A percentile compares a stretch with the other conserved stretches of the same genome.
Conservation (phyloP, 2,329 filamentous ascomycete species). For the Neonectria coccinea region DNA sequence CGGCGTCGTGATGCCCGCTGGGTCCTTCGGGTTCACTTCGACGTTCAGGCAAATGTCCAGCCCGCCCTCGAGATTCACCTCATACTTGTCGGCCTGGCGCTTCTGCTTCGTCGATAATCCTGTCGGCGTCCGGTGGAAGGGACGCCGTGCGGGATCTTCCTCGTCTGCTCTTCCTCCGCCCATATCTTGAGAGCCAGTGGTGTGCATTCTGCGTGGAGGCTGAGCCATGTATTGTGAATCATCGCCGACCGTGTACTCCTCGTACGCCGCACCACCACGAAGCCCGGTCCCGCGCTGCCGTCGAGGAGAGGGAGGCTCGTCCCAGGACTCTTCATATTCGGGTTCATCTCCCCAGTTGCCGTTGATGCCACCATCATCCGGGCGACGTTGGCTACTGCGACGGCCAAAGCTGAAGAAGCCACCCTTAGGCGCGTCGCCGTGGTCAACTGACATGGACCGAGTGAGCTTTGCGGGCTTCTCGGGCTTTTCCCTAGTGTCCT, state of each 20-base stretch:
- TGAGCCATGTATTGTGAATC: constrained; percentile 67
- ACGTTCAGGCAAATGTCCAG: constrained; percentile 90
- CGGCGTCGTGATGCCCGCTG: constrained; percentile 86
- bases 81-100: constrained; percentile 63
- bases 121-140: constrained; percentile 78
- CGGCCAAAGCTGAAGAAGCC: constrained; percentile 57
- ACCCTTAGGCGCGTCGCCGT: constrained; percentile 59
- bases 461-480: constrained; percentile 54
- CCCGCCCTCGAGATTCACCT: constrained; percentile 83
- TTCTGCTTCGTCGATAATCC: constrained; percentile 73
- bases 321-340: constrained; percentile 47
- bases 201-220: constrained; percentile 49
- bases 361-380: constrained; percentile 67
- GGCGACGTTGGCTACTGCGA: constrained; percentile 54
- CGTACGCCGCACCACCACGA: constrained; percentile 56
- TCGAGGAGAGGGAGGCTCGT: constrained; percentile 34
- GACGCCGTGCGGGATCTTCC: constrained; percentile 40
- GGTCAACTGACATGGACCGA: constrained; percentile 71
- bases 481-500: constrained; percentile 47
- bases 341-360: constrained; percentile 64
- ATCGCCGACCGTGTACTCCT: constrained; percentile 67
- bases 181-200: constrained; percentile 46
- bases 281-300: constrained; percentile 48
- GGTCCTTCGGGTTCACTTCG: constrained; percentile 87
- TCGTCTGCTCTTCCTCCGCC: constrained; percentile 38